Evolutionary conservation across 352 stramenopile species (phyloP), one percentile per base, ranked within the genome.

Genomic region (Phytophthora foliorum): DNA sequence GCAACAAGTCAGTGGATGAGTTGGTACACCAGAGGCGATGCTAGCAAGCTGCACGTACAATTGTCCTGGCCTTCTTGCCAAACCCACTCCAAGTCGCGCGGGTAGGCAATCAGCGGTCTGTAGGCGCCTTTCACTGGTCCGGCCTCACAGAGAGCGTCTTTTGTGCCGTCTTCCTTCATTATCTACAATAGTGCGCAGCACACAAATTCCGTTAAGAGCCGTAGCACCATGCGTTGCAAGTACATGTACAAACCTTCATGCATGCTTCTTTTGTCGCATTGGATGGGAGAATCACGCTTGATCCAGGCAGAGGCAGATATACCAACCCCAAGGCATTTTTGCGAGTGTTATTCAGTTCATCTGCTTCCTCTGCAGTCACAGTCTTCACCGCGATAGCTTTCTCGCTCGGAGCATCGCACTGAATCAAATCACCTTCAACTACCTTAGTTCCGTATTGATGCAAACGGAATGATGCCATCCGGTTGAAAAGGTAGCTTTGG

Each of bases 401-500:
- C 11, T 57, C 53, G 1, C 27, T 44, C 10, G 80, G 66, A 17
- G 0, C 42, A 41, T 67, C 50, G 9, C 44, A 68, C 6, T 78
- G 56, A 29, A 89, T 63, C 2, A 95, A 56, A 63, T 95, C 88
- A 19, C 85, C 85, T 69, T 75, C 77, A 0, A 93, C 72, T 21
- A 89, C 58, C 2, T 77, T 67, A 1, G 39, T 19, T 22, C 81
- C 82, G 25, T 79, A 77, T 10, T 71, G 31, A 24, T 56, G 51
- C 50, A 95, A 58, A 8, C 85, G 81, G 41, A 75, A 72, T 7
- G 84, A 92, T 3, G 74, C 85, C 41, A 91, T 77, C 17, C 49
- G 51, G 65, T 93, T 93, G 63, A 95, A 95, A 22, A 93, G 36
- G 49, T 78, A 86, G 63, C 85, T 95, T 46, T 95, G 88, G 62